Conservation (phyloP, 441 rosid genomes). For the Francoa sonchifolia region DNA sequence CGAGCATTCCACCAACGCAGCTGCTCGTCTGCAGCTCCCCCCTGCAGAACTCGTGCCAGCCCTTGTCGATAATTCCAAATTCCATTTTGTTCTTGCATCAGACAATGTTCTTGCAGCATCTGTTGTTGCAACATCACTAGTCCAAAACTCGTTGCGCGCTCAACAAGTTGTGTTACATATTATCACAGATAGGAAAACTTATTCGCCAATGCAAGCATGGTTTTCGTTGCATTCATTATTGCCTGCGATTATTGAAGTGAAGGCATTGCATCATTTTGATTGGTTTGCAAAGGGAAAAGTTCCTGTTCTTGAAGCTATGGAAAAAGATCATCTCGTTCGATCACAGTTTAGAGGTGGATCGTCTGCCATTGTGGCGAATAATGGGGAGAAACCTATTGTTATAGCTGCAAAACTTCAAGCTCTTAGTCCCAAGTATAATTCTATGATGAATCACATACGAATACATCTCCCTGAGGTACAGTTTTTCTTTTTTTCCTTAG, state of each 20-base stretch:
- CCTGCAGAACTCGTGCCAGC: constrained; percentile 68
- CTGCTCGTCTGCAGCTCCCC: constrained; percentile 89
- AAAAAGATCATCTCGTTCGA: constrained; percentile 73
- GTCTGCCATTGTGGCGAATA: constrained; percentile 58
- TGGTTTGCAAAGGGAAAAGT: constrained; percentile 92
- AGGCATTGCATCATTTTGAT: constrained; percentile 93
- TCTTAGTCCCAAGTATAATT: constrained; percentile 85
- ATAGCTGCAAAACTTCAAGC: constrained; percentile 91
- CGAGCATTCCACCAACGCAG: constrained; percentile 86
- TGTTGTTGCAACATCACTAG: constrained; percentile 73
- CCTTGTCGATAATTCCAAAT: constrained; percentile 70
- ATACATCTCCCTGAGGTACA: constrained; percentile 94
- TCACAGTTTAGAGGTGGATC: constrained; percentile 91
- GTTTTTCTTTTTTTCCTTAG: too few relatives aligned
- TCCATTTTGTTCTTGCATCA: constrained; percentile 78
- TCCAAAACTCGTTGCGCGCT: constrained; percentile 51
- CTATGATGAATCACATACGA: constrained; percentile 87
- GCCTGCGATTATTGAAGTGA: constrained; percentile 80
- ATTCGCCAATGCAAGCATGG: constrained; percentile 98
- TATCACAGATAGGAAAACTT: constrained; percentile 85
- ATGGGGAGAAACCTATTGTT: constrained; percentile 59
- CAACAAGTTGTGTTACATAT: constrained; percentile 65
- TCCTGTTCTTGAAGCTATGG: constrained; percentile 93
- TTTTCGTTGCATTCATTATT: constrained; percentile 72
- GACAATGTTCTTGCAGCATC: constrained; percentile 88